Percentiles rank a stretch among this genome's conserved stretches.
These are phyloP conservation scores for Plenodomus biglobosus DNA, from an alignment of 2,329 filamentous ascomycete genomes.

Conservation along the genomic window DNA sequence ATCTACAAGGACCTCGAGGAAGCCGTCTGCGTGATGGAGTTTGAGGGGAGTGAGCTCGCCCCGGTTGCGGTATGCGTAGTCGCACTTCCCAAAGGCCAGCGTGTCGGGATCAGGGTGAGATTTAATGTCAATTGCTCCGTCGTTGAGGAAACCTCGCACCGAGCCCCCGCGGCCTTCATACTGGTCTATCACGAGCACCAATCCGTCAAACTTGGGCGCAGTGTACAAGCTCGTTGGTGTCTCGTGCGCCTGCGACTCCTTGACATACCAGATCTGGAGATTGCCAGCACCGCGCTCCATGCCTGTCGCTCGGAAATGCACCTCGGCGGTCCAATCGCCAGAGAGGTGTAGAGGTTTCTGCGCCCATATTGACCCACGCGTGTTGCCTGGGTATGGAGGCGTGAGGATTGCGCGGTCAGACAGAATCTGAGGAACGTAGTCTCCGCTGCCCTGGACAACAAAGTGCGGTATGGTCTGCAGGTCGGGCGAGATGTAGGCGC, in stretches of 20 bases:
- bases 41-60: constrained; percentile 80
- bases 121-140: constrained; percentile 79
- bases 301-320: constrained; percentile 85
- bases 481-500: constrained; percentile 67
- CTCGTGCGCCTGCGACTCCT: constrained; percentile 65
- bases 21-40: constrained; percentile 65
- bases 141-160: constrained; percentile 90
- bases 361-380: constrained; percentile 80
- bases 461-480: constrained; percentile 59
- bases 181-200: constrained; percentile 82
- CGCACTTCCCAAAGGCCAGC: constrained; percentile 90
- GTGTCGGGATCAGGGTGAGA: constrained; percentile 75
- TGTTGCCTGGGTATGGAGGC: constrained; percentile 81
- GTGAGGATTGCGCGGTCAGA: constrained; percentile 93
- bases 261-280: constrained; percentile 88
- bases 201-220: constrained; percentile 81
- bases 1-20: constrained; percentile 80
- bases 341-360: constrained; percentile 61
- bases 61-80: constrained; percentile 86
- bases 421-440: constrained; percentile 62
- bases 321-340: constrained; percentile 75
- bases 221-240: constrained; percentile 81
- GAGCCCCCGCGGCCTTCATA: constrained; percentile 77
- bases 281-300: constrained; percentile 85
- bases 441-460: constrained; percentile 54